Evolutionary conservation across 352 stramenopile species (phyloP), one percentile per base, ranked within the genome.

Genomic region (Globisporangium carolinianum): DNA sequence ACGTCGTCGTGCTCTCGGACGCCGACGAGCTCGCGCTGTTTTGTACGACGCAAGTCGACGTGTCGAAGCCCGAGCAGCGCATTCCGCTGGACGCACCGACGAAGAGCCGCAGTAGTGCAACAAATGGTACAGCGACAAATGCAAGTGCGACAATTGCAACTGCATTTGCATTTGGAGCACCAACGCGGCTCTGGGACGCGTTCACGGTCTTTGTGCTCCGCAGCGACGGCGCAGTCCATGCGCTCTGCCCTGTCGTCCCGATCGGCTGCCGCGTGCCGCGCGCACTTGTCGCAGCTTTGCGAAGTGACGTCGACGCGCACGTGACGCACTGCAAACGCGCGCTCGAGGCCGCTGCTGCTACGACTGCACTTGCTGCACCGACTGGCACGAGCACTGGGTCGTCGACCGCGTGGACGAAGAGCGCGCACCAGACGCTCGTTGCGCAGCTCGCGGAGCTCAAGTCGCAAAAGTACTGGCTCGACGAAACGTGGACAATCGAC

Each of bases 401-500:
- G 24, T 32, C 24, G 24, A 32, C 24, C 3, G 24, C 24, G 24
- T 32, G 54, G 47, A 37, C 61, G 10, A 36, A n/a, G 12, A 52
- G 61, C 52, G 58, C 63, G 11, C 45, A 66, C 37, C 32, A 51
- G 10, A 62, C 57, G 35, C 49, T 86, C 11, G 62, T 83, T 36
- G 61, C 63, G 38, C 65, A 65, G 10, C 56, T 91, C 24, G 67
- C 75, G 0, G 75, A 86, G 58, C 71, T 93, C 45, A 91, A 90
- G 68, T 89, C 83, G 18, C 83, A 93, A 48, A 88, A 89, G 64
- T 90, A 90, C 67, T 93, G 83, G 83, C 61, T 93, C 7, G 67
- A 89, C 15, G 73, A 91, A 65, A 69, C 72, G 7, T 93, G 83
- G 83, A 52, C 53, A 18, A 46, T 55, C 15, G 59, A 60, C 14